phyloP scores from a whole-genome alignment of 352 stramenopile genomes.

The Phytopythium montanum region DNA sequence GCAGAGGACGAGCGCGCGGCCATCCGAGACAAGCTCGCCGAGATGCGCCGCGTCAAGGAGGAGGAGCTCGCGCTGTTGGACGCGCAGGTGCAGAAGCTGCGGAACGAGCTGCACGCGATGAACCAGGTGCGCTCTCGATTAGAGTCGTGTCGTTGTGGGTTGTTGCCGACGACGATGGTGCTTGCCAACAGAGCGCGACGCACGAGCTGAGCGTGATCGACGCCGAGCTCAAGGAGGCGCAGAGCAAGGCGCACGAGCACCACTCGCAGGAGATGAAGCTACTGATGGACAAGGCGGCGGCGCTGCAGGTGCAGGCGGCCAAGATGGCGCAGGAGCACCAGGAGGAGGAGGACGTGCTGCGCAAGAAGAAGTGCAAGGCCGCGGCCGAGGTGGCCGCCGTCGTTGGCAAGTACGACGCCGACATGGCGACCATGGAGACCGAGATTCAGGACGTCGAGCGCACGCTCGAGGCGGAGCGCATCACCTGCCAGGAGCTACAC shows the following conservation, averaged over 20 bases:
- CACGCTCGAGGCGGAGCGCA: slow-evolving; percentile 41
- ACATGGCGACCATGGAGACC: slow-evolving; percentile 61
- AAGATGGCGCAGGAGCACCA: slow-evolving; percentile 83
- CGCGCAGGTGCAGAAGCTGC: slow-evolving; percentile 77
- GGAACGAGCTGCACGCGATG: slow-evolving; percentile 67
- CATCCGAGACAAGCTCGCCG: slow-evolving; percentile 73
- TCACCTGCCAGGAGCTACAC: slow-evolving; percentile 65
- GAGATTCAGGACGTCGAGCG: slow-evolving; percentile 47
- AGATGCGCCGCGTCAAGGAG: slow-evolving; percentile 78
- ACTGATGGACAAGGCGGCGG: slow-evolving; percentile 49
- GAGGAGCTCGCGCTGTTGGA: slow-evolving; percentile 80
- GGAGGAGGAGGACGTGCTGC: slow-evolving; percentile 72
- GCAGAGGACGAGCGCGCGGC: slow-evolving; percentile 72
- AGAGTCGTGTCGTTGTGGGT: background rate
- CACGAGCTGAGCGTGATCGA: slow-evolving; percentile 80
- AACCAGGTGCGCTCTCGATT: slow-evolving; percentile 40
- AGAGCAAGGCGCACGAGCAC: slow-evolving; percentile 68
- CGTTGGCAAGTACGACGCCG: slow-evolving; percentile 75
- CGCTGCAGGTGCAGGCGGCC: slow-evolving; percentile 45
- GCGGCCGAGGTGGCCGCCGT: slow-evolving; percentile 61
- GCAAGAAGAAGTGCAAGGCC: slow-evolving; percentile 83
- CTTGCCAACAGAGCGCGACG: slow-evolving; percentile 33
- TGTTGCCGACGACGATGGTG: background rate
- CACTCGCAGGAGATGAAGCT: slow-evolving; percentile 79
- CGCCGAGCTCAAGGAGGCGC: slow-evolving; percentile 66